A percentile compares a stretch with the other conserved stretches of the same genome.
Conservation (phyloP, 805 yeast species). For the Myxozyma udenii region DNA sequence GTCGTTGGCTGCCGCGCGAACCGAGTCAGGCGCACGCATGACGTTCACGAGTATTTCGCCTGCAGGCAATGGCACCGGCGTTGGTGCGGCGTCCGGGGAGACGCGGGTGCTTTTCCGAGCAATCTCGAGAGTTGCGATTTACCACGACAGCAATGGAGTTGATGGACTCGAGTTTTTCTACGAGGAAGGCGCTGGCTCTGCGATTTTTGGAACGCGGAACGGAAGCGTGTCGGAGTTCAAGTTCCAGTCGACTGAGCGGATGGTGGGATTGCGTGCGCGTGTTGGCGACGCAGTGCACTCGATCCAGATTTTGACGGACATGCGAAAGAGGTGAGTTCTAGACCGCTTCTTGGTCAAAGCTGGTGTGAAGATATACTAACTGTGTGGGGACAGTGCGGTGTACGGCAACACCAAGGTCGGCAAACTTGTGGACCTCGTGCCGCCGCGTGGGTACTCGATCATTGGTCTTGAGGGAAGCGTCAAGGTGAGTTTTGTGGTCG, state of each 20-base stretch:
- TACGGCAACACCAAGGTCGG: constrained; percentile 75
- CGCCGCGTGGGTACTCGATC: constrained; percentile 61
- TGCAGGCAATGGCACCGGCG: not conserved
- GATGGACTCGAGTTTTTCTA: constrained; percentile 70
- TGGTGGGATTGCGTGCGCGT: constrained; percentile 61
- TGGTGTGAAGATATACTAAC: no score
- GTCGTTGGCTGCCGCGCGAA: constrained; percentile 9
- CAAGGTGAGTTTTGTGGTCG: constrained; percentile 36
- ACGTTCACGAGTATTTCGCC: constrained; percentile 24
- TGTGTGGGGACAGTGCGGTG: constrained; percentile 47
- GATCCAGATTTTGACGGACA: constrained; percentile 60
- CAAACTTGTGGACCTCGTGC: constrained; percentile 52
- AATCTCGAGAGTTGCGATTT: constrained; percentile 57
- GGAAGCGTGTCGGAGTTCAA: constrained; percentile 51
- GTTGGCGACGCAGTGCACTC: constrained; percentile 91
- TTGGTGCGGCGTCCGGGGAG: not conserved
- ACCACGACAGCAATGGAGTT: constrained; percentile 64
- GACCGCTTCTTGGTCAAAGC: no score
- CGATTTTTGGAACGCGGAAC: constrained; percentile 41
- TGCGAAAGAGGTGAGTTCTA: constrained; percentile 23
- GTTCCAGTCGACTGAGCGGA: constrained; percentile 55
- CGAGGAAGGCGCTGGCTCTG: constrained; percentile 27
- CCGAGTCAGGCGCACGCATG: constrained; percentile 3
- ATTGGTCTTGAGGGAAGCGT: constrained; percentile 71
- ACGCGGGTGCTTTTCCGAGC: constrained; percentile 21